Evolutionary conservation across 169 alveolate species (phyloP).

Genomic region (Plasmodium yoelii): DNA sequence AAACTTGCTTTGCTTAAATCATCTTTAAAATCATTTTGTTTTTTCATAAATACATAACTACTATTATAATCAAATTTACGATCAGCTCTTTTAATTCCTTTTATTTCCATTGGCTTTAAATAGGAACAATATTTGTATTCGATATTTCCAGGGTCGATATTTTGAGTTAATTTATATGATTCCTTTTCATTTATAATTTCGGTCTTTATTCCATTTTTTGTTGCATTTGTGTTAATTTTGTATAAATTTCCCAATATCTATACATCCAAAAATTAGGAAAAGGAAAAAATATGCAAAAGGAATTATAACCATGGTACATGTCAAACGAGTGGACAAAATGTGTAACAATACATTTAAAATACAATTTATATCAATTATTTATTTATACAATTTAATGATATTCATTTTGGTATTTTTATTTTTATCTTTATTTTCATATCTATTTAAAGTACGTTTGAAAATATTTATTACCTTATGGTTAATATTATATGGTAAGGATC

Average conservation of each 20-base stretch:
- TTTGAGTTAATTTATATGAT: background rate
- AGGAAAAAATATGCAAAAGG: background rate
- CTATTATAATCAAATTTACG: slow-evolving; percentile 81
- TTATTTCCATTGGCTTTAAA: slow-evolving; percentile 79
- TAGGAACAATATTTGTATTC: slow-evolving; percentile 75
- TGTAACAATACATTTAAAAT: too few species aligned
- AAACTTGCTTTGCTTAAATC: slow-evolving; percentile 13
- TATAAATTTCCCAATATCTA: slow-evolving; percentile 50
- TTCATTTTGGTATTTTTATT: background rate
- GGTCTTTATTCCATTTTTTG: slow-evolving; percentile 1
- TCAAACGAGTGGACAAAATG: too few species aligned
- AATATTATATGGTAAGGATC: slow-evolving; percentile 16
- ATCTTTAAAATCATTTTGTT: slow-evolving; percentile 77
- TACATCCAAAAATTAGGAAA: background rate
- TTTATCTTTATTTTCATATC: background rate
- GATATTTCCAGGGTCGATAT: slow-evolving; percentile 21
- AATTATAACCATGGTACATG: too few species aligned
- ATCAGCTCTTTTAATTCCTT: slow-evolving; percentile 87
- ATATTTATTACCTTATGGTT: slow-evolving; percentile 44
- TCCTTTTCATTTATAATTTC: background rate
- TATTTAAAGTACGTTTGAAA: background rate
- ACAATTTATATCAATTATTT: background rate
- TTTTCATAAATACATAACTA: slow-evolving; percentile 39
- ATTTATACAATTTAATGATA: background rate
- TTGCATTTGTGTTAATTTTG: slow-evolving; percentile 31